Conservation (phyloP, 1,284 basidiomycete species). For the Ceratobasidium sp. region DNA sequence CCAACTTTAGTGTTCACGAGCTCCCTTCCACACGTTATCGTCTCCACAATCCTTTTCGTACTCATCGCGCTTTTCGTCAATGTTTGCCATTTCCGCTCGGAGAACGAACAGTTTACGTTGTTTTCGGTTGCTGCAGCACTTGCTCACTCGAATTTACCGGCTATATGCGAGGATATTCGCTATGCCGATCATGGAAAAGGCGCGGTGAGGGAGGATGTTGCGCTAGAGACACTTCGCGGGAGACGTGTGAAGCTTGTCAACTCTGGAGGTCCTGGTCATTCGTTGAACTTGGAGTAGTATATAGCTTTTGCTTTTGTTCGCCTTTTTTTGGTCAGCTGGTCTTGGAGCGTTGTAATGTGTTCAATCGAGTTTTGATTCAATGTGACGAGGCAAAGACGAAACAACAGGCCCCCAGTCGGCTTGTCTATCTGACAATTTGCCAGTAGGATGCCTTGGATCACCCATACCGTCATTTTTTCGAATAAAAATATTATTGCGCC, state of each 20-base stretch:
- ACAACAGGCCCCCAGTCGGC: too few species aligned
- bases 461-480: too few species aligned
- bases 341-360: too few species aligned
- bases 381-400: too few species aligned
- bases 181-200: slow-evolving; percentile 9
- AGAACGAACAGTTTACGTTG: slow-evolving; percentile 33
- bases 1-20: slow-evolving; percentile 26
- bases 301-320: not conserved
- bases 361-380: too few species aligned
- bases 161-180: slow-evolving; percentile 21
- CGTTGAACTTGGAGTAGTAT: slow-evolving; percentile 24
- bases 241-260: slow-evolving; percentile 6
- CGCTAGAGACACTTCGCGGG: not conserved
- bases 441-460: too few species aligned
- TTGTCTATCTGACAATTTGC: too few species aligned
- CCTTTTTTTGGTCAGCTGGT: too few species aligned
- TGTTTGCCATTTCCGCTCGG: slow-evolving; percentile 6
- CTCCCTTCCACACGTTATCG: slow-evolving; percentile 25
- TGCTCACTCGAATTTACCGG: slow-evolving; percentile 7
- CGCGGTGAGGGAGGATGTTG: not conserved
- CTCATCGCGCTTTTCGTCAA: slow-evolving; percentile 28
- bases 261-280: slow-evolving; percentile 21
- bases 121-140: slow-evolving; percentile 22
- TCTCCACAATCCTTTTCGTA: slow-evolving; percentile 24
- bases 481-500: not conserved